A percentile compares a stretch with the other conserved stretches of the same genome.
phyloP scores from a whole-genome alignment of 208 protist species.

The Crithidia mellificae region DNA sequence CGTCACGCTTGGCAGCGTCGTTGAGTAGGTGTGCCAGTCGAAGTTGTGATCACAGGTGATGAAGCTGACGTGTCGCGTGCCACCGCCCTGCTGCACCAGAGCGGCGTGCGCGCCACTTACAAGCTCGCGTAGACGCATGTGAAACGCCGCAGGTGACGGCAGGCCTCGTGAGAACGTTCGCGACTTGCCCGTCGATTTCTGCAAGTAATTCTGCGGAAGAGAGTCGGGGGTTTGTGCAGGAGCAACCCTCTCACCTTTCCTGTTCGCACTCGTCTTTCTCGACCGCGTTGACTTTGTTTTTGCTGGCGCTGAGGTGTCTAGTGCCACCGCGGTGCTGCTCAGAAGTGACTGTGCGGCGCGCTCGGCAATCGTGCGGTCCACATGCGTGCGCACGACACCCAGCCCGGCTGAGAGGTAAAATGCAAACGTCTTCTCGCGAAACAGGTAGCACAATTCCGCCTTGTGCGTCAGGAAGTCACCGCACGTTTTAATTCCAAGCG shows the following conservation, averaged over 20 bases:
- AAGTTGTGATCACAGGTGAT: constrained; percentile 42
- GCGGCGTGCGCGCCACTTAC: constrained; percentile 28
- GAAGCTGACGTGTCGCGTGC: constrained; percentile 34
- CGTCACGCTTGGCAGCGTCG: constrained; percentile 40
- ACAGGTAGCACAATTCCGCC: constrained; percentile 53
- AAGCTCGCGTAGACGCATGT: constrained; percentile 19
- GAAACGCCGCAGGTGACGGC: constrained; percentile 25
- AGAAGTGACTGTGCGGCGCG: neutral
- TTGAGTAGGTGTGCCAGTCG: constrained; percentile 14
- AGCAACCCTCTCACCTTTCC: no score
- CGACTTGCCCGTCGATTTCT: constrained; percentile 40
- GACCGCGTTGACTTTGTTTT: no score
- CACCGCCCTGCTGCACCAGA: constrained; percentile 30
- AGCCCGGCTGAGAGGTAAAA: constrained; percentile 63
- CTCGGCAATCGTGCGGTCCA: constrained; percentile 36
- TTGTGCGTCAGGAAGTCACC: constrained; percentile 38
- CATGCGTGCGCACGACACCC: constrained; percentile 52
- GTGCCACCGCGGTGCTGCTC: neutral
- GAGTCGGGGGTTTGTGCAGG: neutral
- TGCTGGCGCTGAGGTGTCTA: neutral
- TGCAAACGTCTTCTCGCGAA: constrained; percentile 52
- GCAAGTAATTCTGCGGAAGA: neutral
- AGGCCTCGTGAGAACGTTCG: constrained; percentile 36
- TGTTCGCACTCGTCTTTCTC: no score
- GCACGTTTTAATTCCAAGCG: constrained; percentile 57